Percentiles rank a stretch among this genome's conserved stretches.
Evolutionary conservation across 1,139 yeast genomes (phyloP).

Genomic region (Eremothecium coryli): DNA sequence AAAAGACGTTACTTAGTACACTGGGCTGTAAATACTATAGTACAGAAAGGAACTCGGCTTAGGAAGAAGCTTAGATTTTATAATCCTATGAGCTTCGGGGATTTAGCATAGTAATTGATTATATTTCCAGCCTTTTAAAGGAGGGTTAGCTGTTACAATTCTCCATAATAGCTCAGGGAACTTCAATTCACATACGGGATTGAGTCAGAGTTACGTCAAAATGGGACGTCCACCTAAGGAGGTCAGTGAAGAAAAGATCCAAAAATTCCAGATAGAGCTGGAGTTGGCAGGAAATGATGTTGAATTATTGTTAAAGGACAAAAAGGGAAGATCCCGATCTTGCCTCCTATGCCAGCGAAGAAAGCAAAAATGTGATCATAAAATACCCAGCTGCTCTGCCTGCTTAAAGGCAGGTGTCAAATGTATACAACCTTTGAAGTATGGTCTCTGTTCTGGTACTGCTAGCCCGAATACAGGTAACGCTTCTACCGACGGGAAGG

Average conservation of each 20-base stretch:
- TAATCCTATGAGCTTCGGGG: too few relatives aligned
- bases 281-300: slow-evolving; percentile 27
- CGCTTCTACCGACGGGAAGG: not conserved
- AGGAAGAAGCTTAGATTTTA: too few relatives aligned
- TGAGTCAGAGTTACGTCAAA: too few relatives aligned
- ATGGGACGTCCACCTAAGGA: slow-evolving; percentile 32
- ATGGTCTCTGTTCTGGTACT: slow-evolving; percentile 17
- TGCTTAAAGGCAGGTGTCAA: slow-evolving; percentile 49
- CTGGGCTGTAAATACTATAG: too few relatives aligned
- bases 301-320: slow-evolving; percentile 29
- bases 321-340: slow-evolving; percentile 43
- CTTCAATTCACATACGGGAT: too few relatives aligned
- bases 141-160: too few relatives aligned
- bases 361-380: slow-evolving; percentile 51
- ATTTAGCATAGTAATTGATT: too few relatives aligned
- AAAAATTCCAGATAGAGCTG: slow-evolving; percentile 28
- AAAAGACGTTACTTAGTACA: too few relatives aligned
- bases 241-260: slow-evolving; percentile 29
- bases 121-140: too few relatives aligned
- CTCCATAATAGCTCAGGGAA: too few relatives aligned
- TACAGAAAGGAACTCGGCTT: too few relatives aligned
- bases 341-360: slow-evolving; percentile 44
- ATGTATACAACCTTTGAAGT: slow-evolving; percentile 52
- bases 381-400: slow-evolving; percentile 51
- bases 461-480: not conserved